A percentile compares a stretch with the other conserved stretches of the same genome.
These are phyloP conservation scores for Rhynchospora pubera DNA, from an alignment of 176 grass and related monocot species.

Conservation along the genomic window DNA sequence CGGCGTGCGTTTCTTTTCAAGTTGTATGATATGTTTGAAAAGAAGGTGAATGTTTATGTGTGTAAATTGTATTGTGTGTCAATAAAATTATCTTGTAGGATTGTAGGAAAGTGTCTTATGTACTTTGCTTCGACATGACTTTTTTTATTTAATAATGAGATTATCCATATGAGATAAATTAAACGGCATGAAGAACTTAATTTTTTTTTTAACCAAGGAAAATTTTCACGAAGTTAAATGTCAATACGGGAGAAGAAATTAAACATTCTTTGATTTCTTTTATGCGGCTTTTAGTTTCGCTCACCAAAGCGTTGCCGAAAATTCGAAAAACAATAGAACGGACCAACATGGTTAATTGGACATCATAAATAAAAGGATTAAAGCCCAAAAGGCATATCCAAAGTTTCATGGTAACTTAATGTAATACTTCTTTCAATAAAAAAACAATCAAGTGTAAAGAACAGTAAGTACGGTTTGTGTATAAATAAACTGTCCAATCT, in stretches of 20 bases:
- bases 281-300: neutral
- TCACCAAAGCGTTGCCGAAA: too few relatives aligned
- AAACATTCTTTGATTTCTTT: neutral
- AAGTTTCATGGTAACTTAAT: too few relatives aligned
- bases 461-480: too few relatives aligned
- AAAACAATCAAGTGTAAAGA: too few relatives aligned
- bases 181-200: neutral
- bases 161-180: neutral
- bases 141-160: neutral
- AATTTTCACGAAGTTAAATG: neutral
- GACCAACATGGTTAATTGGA: too few relatives aligned
- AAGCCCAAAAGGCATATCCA: too few relatives aligned
- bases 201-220: neutral
- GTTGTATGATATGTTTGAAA: neutral
- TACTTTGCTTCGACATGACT: neutral
- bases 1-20: neutral
- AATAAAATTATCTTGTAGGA: neutral
- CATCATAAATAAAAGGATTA: too few relatives aligned
- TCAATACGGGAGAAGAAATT: neutral
- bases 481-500: too few relatives aligned
- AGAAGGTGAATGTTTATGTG: neutral
- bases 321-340: too few relatives aligned
- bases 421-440: too few relatives aligned
- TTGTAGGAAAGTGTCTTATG: neutral
- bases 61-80: neutral